These are phyloP conservation scores for Aspergillus novoparasiticus DNA, from an alignment of 2,329 filamentous ascomycete species.

Conservation along the genomic window DNA sequence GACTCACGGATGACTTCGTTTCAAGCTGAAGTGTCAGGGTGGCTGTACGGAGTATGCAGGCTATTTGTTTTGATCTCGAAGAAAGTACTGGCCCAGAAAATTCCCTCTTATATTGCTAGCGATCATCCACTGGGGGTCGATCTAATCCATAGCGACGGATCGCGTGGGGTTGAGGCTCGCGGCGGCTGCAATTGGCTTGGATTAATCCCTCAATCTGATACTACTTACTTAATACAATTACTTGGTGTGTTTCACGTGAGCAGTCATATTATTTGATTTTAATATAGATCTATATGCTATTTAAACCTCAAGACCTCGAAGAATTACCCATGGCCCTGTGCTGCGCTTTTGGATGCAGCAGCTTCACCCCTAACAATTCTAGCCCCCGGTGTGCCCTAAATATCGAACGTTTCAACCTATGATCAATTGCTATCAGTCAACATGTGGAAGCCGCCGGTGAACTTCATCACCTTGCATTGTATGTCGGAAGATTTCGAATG, in stretches of 20 bases:
- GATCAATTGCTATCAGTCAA: background rate
- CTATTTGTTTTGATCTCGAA: background rate
- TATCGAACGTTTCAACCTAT: background rate
- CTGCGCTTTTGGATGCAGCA: background rate
- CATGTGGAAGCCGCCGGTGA: constrained; percentile 29
- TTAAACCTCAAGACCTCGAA: background rate
- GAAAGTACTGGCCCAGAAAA: constrained; percentile 11
- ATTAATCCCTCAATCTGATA: constrained; percentile 16
- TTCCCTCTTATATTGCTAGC: constrained; percentile 14
- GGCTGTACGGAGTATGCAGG: background rate
- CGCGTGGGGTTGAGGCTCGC: constrained; percentile 11
- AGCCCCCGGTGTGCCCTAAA: background rate
- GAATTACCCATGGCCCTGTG: background rate
- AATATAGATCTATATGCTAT: background rate
- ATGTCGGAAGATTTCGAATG: constrained; percentile 11
- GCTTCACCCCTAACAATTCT: background rate
- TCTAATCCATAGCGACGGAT: constrained; percentile 5
- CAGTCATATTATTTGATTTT: background rate
- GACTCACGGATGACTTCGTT: constrained; percentile 1
- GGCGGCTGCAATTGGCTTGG: constrained; percentile 12
- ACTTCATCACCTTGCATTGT: constrained; percentile 37
- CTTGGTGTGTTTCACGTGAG: background rate
- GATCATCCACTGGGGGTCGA: background rate
- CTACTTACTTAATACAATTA: background rate
- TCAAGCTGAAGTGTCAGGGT: constrained; percentile 4